Evolutionary conservation across 306 rosid species (phyloP).

Genomic region (Cucurbita moschata): DNA sequence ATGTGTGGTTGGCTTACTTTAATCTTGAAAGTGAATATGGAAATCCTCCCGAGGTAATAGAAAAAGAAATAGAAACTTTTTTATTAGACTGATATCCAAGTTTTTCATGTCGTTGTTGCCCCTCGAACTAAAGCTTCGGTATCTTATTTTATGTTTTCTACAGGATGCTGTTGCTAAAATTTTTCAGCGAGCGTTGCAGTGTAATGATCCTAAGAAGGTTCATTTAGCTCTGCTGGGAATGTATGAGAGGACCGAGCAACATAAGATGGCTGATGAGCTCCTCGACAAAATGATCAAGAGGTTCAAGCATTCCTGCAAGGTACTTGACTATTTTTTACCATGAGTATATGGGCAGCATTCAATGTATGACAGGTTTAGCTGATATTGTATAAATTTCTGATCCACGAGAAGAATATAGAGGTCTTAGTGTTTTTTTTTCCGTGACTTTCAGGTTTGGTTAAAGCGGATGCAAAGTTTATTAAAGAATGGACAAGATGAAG

Average conservation of each 20-base stretch:
- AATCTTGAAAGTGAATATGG: conserved; percentile 82
- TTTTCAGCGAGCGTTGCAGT: conserved; percentile 68
- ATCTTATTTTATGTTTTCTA: conserved; percentile 1
- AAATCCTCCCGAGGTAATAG: conserved; percentile 66
- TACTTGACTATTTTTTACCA: conserved; percentile 12
- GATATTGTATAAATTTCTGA: background rate
- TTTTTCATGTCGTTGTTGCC: background rate
- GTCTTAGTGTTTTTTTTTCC: background rate
- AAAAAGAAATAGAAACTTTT: background rate
- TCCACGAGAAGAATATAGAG: background rate
- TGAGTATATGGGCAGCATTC: background rate
- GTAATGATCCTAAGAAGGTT: conserved; percentile 62
- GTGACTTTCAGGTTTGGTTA: conserved; percentile 63
- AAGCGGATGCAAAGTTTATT: conserved; percentile 47
- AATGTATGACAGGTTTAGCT: background rate
- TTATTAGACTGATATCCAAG: background rate
- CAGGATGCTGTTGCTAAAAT: conserved; percentile 73
- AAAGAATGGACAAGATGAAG: conserved; percentile 44
- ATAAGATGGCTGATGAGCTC: conserved; percentile 60
- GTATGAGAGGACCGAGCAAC: conserved; percentile 75
- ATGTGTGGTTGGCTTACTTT: conserved; percentile 81
- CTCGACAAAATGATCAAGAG: conserved; percentile 64
- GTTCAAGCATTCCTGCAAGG: conserved; percentile 92
- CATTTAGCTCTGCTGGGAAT: conserved; percentile 69
- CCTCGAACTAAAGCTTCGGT: conserved; percentile 6